These are phyloP conservation scores for Trypanosoma rangeli DNA, from an alignment of 208 protist species.

Conservation along the genomic window DNA sequence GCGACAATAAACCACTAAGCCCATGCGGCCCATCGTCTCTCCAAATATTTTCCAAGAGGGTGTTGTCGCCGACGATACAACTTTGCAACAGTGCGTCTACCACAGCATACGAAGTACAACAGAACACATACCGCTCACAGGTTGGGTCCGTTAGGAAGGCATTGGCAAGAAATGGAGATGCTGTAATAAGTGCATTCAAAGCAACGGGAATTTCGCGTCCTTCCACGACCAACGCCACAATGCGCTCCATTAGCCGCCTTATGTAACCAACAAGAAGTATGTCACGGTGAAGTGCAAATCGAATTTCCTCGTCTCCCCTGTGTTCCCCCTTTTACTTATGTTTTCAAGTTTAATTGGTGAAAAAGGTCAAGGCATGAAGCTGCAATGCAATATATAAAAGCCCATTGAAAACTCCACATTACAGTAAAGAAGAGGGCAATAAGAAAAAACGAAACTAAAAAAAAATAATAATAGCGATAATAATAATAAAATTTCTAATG, in stretches of 20 bases:
- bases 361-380: neutral
- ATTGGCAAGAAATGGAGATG: neutral
- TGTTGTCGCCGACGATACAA: neutral
- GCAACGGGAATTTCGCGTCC: neutral
- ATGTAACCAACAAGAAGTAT: neutral
- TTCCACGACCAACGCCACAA: conserved; percentile 5
- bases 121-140: neutral
- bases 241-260: neutral
- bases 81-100: neutral
- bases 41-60: neutral
- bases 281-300: neutral
- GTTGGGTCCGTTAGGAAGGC: neutral
- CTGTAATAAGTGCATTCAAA: neutral
- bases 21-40: neutral
- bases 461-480: too few species aligned
- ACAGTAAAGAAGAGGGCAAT: too few species aligned
- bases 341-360: neutral
- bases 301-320: neutral
- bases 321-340: neutral
- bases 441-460: too few species aligned
- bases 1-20: neutral
- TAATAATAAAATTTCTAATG: too few species aligned
- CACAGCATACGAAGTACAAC: neutral
- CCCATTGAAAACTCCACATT: too few species aligned
- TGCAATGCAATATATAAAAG: neutral